phyloP scores from a whole-genome alignment of 148 eudicot species.

The Vaccinium darrowii region DNA sequence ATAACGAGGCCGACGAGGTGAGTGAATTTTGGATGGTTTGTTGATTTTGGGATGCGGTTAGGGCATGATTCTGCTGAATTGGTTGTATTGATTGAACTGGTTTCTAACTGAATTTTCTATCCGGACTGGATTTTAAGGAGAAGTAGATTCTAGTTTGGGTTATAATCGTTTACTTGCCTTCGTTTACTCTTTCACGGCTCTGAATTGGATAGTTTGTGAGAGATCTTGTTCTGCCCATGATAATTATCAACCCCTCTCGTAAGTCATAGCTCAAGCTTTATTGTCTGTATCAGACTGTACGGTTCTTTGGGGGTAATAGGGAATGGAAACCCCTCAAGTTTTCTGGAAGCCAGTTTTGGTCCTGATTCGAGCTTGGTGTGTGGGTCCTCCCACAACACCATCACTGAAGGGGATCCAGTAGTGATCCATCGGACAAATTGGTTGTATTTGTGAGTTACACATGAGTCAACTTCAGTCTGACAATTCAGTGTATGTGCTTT shows the following conservation, averaged over 20 bases:
- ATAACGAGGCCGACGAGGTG: slow-evolving; percentile 49
- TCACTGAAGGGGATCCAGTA: not conserved
- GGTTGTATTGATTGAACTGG: not conserved
- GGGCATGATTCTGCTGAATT: slow-evolving; percentile 1
- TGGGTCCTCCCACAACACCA: not conserved
- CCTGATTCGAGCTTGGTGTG: not conserved
- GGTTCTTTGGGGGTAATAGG: not conserved
- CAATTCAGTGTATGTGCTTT: not conserved
- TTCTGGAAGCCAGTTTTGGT: not conserved
- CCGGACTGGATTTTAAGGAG: not conserved
- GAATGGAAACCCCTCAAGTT: too few species aligned
- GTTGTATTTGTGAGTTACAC: not conserved
- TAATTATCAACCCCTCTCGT: not conserved
- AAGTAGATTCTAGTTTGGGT: not conserved
- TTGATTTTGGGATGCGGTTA: not conserved
- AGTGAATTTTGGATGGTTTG: not conserved
- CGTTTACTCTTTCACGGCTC: not conserved
- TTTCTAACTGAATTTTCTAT: not conserved
- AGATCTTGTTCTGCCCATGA: not conserved
- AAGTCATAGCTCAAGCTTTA: not conserved
- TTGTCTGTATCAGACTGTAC: too few species aligned
- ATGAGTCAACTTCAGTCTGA: not conserved
- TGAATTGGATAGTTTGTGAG: not conserved
- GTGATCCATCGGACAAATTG: not conserved
- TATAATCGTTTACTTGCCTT: not conserved